Evolutionary conservation across 1,139 yeast species (phyloP), one percentile per base, ranked within the genome.

Genomic region (Taphrina deformans): DNA sequence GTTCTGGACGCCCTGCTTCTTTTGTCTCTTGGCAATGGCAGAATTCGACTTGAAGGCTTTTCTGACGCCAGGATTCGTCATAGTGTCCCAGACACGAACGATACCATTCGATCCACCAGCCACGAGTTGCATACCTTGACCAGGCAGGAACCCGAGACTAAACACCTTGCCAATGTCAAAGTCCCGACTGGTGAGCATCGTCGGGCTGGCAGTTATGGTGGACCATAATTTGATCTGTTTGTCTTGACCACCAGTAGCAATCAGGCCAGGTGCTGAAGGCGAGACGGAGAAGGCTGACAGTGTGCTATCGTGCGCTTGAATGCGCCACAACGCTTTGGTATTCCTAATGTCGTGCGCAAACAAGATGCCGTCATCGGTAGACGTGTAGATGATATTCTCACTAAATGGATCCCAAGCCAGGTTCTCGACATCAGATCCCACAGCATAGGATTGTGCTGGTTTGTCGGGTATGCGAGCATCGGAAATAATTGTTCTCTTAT

Each of bases 281-380:
- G 89, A 91, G 55, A 87, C 82, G 71, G 87, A 88, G 71, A 95
- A 82, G 2, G 95, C 82, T 10, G 97, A 87, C 68, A 93, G 87
- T 67, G 96, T 97, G 3, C 96, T 85, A 77, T 93, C 98, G 75
- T 93, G 99, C 1, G 99, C 99, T 77, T 95, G 97, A 72, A 93
- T 81, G 4, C 96, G 89, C 99, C 99, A 93, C 45, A 93, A 73
- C 12, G 56, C 21, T 7, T 66, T 61, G 3, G 69, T 67, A 56
- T 77, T 75, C 75, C 97, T 85, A 55, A 89, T 87, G 76, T 93
- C 99, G 72, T 88, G 92, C 69, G 95, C 88, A 78, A 89, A 89
- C 40, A 93, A 84, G 72, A 87, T 87, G 74, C 99, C 99, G 69
- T 84, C 82, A 75, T 93, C 99, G 44, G 97, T 91, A 71, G 97